A percentile compares a stretch with the other conserved stretches of the same genome.
phyloP scores from a whole-genome alignment of 768 basidiomycete genomes.

The Antrodiella citrinella region DNA sequence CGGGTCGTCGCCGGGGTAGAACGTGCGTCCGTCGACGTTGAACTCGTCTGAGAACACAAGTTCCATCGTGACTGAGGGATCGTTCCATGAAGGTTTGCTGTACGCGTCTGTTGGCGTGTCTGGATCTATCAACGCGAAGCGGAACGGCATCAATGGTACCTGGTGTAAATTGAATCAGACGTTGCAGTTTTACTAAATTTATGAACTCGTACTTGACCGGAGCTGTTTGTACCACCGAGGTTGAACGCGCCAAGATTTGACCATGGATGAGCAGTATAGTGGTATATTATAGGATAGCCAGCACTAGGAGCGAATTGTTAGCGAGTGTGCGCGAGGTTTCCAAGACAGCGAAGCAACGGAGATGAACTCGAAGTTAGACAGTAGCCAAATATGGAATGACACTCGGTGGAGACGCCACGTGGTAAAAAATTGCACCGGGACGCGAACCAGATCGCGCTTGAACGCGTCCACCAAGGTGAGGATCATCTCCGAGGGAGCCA shows the following conservation, averaged over 20 bases:
- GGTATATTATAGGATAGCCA: conserved; percentile 29
- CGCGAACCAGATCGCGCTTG: no score
- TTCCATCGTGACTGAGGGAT: conserved; percentile 43
- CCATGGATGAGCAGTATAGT: conserved; percentile 15
- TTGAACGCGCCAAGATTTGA: conserved; percentile 32
- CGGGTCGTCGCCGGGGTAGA: conserved; percentile 80
- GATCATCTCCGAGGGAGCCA: neutral
- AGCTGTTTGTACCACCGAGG: conserved; percentile 38
- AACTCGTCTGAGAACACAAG: conserved; percentile 90
- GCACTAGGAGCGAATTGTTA: conserved; percentile 17
- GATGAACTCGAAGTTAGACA: no score
- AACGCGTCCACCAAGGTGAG: no score
- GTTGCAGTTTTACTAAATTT: no score
- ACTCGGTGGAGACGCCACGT: no score
- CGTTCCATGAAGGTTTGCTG: conserved; percentile 41
- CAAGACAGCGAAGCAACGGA: no score
- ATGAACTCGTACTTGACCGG: conserved; percentile 33
- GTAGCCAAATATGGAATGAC: no score
- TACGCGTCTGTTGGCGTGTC: conserved; percentile 62
- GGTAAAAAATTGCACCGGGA: no score
- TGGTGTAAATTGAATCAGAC: no score
- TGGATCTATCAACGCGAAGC: conserved; percentile 65
- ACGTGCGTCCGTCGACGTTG: conserved; percentile 68
- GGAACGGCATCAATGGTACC: conserved; percentile 25
- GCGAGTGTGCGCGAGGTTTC: conserved; percentile 1